phyloP scores from a whole-genome alignment of 2,329 filamentous ascomycete species.

The Rutstroemia sp. region DNA sequence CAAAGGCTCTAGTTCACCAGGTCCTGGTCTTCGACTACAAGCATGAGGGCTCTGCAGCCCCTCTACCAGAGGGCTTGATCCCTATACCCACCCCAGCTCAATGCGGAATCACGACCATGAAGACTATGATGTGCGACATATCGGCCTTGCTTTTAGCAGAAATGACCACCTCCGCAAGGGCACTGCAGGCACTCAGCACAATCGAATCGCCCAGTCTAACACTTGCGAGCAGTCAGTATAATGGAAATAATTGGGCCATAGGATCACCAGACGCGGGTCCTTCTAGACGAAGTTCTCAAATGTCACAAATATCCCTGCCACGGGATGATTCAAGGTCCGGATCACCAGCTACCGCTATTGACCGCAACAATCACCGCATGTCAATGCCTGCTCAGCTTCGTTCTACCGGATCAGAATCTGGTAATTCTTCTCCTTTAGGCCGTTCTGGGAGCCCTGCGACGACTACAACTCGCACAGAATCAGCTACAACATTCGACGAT shows the following conservation, averaged over 20 bases:
- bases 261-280: constrained; percentile 34
- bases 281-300: constrained; percentile 50
- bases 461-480: constrained; percentile 14
- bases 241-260: constrained; percentile 36
- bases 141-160: constrained; percentile 67
- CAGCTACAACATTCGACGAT: constrained; percentile 22
- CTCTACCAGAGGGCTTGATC: constrained; percentile 60
- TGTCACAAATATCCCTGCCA: constrained; percentile 40
- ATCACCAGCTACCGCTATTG: constrained; percentile 45
- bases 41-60: constrained; percentile 38
- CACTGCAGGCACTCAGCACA: constrained; percentile 62
- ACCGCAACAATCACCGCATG: constrained; percentile 63
- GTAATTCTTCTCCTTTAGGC: constrained; percentile 21
- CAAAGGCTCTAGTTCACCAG: constrained; percentile 69
- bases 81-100: constrained; percentile 61
- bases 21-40: constrained; percentile 73
- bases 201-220: constrained; percentile 68
- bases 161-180: constrained; percentile 66
- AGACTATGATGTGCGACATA: constrained; percentile 72
- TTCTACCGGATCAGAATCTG: constrained; percentile 27
- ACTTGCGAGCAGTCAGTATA: constrained; percentile 33
- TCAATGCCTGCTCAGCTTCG: constrained; percentile 62
- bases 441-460: constrained; percentile 33
- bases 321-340: constrained; percentile 40
- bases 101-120: constrained; percentile 71